A percentile compares a stretch with the other conserved stretches of the same genome.
phyloP scores from a whole-genome alignment of 441 rosid species.

The Euphorbia celastroides region DNA sequence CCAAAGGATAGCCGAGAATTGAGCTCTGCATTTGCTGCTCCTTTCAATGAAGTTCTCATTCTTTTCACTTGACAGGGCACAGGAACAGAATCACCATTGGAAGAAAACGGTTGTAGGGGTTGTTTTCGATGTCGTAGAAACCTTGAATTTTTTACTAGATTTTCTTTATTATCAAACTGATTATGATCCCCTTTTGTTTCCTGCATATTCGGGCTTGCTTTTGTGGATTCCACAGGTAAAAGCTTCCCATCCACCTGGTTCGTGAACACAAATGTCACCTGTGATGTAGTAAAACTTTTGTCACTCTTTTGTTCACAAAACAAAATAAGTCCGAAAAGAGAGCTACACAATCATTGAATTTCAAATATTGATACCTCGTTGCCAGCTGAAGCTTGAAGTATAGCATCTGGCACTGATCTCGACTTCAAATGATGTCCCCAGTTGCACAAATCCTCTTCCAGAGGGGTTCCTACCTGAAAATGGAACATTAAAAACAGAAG shows the following conservation, averaged over 20 bases:
- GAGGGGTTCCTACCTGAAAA: constrained; percentile 76
- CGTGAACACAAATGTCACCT: constrained; percentile 87
- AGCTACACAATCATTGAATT: neutral
- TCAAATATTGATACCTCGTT: constrained; percentile 51
- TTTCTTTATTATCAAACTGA: constrained; percentile 24
- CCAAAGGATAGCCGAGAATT: constrained; percentile 26
- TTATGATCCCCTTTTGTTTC: constrained; percentile 21
- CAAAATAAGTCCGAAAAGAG: neutral
- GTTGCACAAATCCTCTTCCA: constrained; percentile 83
- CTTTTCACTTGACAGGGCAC: constrained; percentile 31
- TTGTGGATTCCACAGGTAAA: constrained; percentile 68
- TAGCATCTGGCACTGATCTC: constrained; percentile 69
- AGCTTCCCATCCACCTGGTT: constrained; percentile 95
- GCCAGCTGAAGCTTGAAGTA: constrained; percentile 91
- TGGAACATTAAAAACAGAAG: constrained; percentile 1
- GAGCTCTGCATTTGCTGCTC: constrained; percentile 16
- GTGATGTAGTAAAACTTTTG: constrained; percentile 18
- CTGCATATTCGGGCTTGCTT: constrained; percentile 29
- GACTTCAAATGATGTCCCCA: constrained; percentile 93
- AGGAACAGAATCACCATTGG: constrained; percentile 23
- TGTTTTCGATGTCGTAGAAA: constrained; percentile 36
- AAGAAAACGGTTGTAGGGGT: constrained; percentile 26
- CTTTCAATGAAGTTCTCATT: constrained; percentile 28
- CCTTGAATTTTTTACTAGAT: constrained; percentile 27
- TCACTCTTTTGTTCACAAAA: neutral